Percentiles rank a stretch among this genome's conserved stretches.
phyloP scores from a whole-genome alignment of 2,329 filamentous ascomycete species.

The Dothidotthia symphoricarpi region DNA sequence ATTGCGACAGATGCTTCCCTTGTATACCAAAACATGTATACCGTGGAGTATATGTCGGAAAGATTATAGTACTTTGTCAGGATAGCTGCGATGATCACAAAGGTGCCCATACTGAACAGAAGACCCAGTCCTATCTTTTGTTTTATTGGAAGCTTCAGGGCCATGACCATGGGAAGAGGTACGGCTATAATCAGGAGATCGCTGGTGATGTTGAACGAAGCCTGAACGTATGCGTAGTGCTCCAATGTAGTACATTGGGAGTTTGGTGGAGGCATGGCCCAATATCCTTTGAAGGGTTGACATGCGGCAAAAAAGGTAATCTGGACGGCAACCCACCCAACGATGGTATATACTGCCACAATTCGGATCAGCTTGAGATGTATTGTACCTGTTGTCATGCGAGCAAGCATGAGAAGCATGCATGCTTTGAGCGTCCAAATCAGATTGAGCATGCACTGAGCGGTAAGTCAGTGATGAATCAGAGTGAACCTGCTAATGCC shows the following conservation, averaged over 20 bases:
- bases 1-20: conserved; percentile 55
- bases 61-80: conserved; percentile 54
- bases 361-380: conserved; percentile 49
- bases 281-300: conserved; percentile 57
- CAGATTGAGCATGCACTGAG: conserved; percentile 61
- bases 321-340: conserved; percentile 55
- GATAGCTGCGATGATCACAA: conserved; percentile 47
- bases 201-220: conserved; percentile 59
- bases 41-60: conserved; percentile 41
- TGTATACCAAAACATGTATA: conserved; percentile 53
- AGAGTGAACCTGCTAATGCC: neutral
- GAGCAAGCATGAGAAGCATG: conserved; percentile 57
- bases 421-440: conserved; percentile 59
- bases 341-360: conserved; percentile 49
- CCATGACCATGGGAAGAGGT: conserved; percentile 55
- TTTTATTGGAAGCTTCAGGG: conserved; percentile 50
- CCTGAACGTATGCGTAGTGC: conserved; percentile 59
- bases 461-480: conserved; percentile 34
- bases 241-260: conserved; percentile 58
- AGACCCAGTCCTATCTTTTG: conserved; percentile 55
- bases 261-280: conserved; percentile 55
- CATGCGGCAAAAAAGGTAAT: conserved; percentile 56
- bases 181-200: conserved; percentile 60
- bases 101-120: conserved; percentile 53
- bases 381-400: conserved; percentile 52